A percentile compares a stretch with the other conserved stretches of the same genome.
phyloP scores from a whole-genome alignment of 1,139 yeast species.

The Candida sp. region DNA sequence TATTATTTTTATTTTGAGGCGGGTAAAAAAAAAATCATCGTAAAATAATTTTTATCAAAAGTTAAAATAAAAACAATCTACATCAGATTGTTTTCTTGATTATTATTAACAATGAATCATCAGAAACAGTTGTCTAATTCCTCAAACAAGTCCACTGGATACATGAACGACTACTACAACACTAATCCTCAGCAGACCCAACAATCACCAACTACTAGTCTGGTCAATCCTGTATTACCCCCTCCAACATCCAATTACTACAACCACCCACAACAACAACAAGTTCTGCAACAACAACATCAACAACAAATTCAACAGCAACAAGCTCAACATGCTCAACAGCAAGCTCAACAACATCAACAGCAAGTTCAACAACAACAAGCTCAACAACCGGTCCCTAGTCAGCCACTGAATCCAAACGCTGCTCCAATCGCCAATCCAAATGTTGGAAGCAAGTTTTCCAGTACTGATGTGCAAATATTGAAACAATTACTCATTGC shows the following conservation, averaged over 20 bases:
- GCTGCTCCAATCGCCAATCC: slow-evolving; percentile 7
- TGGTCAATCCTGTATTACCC: slow-evolving; percentile 3
- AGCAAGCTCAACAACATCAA: slow-evolving; percentile 2
- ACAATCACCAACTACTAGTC: slow-evolving; percentile 1
- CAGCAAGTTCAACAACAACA: slow-evolving; percentile 2
- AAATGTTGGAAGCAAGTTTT: slow-evolving; percentile 21
- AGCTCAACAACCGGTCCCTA: slow-evolving; percentile 4
- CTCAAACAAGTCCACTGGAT: slow-evolving; percentile 1
- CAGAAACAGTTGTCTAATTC: slow-evolving; percentile 3
- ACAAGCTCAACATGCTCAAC: slow-evolving; percentile 4
- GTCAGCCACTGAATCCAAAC: slow-evolving; percentile 3
- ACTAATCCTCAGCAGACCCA: neutral
- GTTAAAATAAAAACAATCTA: neutral
- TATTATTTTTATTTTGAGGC: too few relatives aligned
- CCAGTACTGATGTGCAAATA: slow-evolving; percentile 35
- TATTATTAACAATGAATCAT: slow-evolving; percentile 1
- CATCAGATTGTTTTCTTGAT: neutral
- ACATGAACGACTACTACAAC: slow-evolving; percentile 3
- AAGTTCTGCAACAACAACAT: slow-evolving; percentile 1
- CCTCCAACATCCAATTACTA: slow-evolving; percentile 1
- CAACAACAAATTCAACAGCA: slow-evolving; percentile 1
- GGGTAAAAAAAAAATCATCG: neutral
- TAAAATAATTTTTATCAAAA: too few relatives aligned
- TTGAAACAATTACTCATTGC: slow-evolving; percentile 36
- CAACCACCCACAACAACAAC: slow-evolving; percentile 3